Percentiles rank a stretch among this genome's conserved stretches.
phyloP scores from a whole-genome alignment of 208 protist genomes.

The Strigomonas galati region DNA sequence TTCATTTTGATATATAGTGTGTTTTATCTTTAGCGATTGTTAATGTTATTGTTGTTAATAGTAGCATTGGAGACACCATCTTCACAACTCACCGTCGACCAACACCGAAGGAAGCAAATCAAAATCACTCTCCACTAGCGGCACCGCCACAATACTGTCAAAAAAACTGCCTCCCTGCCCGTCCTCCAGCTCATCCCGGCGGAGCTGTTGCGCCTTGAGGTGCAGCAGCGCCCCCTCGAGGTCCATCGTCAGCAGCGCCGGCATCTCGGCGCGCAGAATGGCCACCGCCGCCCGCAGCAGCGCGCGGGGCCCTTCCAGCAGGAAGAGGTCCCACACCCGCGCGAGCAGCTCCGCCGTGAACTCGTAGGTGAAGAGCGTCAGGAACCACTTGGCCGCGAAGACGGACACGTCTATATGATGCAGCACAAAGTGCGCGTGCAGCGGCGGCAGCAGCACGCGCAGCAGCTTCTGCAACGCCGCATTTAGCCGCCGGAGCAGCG shows the following conservation, averaged over 20 bases:
- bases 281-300: constrained; percentile 44
- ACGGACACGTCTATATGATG: constrained; percentile 27
- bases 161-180: no score
- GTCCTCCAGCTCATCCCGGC: no score
- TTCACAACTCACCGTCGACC: no score
- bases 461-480: constrained; percentile 26
- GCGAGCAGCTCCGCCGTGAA: constrained; percentile 38
- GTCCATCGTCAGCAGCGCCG: constrained; percentile 26
- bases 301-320: constrained; percentile 43
- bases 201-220: constrained; percentile 25
- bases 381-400: constrained; percentile 61
- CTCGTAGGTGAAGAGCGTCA: constrained; percentile 61
- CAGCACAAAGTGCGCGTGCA: constrained; percentile 35
- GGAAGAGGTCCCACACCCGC: constrained; percentile 54
- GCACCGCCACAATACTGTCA: no score
- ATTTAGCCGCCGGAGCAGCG: constrained; percentile 32
- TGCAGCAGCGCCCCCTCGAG: constrained; percentile 46
- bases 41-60: no score
- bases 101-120: no score
- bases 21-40: no score
- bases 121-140: no score
- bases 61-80: no score
- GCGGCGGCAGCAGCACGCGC: constrained; percentile 28
- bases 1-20: no score
- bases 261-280: constrained; percentile 44